Percentiles rank a stretch among this genome's conserved stretches.
phyloP scores from a whole-genome alignment of 2,329 filamentous ascomycete genomes.

The Purpureocillium takamizusanense region DNA sequence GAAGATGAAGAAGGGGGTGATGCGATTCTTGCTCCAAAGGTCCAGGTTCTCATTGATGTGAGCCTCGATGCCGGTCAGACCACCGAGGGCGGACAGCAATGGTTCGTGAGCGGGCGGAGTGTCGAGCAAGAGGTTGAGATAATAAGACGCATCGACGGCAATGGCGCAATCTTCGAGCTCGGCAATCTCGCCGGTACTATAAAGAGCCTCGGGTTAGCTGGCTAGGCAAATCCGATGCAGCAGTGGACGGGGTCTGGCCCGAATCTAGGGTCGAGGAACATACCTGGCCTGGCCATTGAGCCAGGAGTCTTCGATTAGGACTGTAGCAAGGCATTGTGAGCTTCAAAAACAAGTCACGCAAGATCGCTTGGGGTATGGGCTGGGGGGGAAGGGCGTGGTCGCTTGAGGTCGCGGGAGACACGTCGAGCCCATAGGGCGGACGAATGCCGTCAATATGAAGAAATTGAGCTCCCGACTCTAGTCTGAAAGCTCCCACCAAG shows the following conservation, averaged over 20 bases:
- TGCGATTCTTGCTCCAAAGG: conserved; percentile 57
- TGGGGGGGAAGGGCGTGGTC: no score
- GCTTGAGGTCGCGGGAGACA: no score
- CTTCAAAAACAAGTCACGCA: neutral
- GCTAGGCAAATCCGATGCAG: neutral
- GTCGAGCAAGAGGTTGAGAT: conserved; percentile 71
- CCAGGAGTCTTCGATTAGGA: conserved; percentile 29
- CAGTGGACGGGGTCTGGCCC: conserved; percentile 5
- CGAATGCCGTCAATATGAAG: neutral
- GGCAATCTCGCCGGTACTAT: conserved; percentile 52
- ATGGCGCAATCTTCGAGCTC: conserved; percentile 67
- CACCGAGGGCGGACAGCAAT: conserved; percentile 80
- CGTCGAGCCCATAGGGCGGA: no score
- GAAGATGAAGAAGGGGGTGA: conserved; percentile 84
- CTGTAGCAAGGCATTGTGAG: conserved; percentile 12
- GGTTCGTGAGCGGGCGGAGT: conserved; percentile 68
- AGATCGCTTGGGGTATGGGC: neutral
- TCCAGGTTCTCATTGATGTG: conserved; percentile 72
- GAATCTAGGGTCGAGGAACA: no score
- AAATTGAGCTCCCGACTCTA: neutral
- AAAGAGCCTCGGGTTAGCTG: conserved; percentile 12
- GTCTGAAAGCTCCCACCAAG: no score
- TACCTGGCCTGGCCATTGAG: conserved; percentile 29
- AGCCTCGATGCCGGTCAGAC: conserved; percentile 68
- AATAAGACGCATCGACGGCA: conserved; percentile 84